These are phyloP conservation scores for Nasturtium officinale DNA, from an alignment of 345 rosid species.

Conservation along the genomic window DNA sequence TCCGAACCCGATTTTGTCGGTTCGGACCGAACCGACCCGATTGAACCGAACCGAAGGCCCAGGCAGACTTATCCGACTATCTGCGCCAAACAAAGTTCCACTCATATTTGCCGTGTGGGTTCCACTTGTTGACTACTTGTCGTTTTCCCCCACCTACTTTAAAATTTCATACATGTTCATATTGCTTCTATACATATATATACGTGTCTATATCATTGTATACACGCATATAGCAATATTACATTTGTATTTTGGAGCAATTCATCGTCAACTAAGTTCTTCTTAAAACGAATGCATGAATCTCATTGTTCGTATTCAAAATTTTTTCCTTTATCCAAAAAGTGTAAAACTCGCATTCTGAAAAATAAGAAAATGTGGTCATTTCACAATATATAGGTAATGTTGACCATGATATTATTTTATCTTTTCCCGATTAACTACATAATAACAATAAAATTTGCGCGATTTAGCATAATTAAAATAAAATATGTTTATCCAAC, in stretches of 20 bases:
- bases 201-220: neutral
- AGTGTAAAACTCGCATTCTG: neutral
- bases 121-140: constrained; percentile 38
- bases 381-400: neutral
- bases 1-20: too few species aligned
- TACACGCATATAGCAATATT: constrained; percentile 2
- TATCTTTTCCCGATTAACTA: neutral
- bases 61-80: constrained; percentile 44
- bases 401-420: neutral
- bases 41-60: too few species aligned
- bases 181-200: constrained; percentile 16
- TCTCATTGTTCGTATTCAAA: constrained; percentile 9
- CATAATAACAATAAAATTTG: neutral
- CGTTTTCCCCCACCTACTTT: constrained; percentile 43
- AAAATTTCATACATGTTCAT: constrained; percentile 26
- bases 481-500: neutral
- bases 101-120: constrained; percentile 44
- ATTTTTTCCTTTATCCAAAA: neutral
- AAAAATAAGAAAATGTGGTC: neutral
- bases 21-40: too few species aligned
- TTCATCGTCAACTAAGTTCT: constrained; percentile 30
- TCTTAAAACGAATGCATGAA: constrained; percentile 23
- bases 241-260: constrained; percentile 17
- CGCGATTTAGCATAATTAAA: too few species aligned
- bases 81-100: constrained; percentile 47